These are phyloP conservation scores for Platanthera zijinensis DNA, from an alignment of 106 monocot genomes.

Conservation along the genomic window DNA sequence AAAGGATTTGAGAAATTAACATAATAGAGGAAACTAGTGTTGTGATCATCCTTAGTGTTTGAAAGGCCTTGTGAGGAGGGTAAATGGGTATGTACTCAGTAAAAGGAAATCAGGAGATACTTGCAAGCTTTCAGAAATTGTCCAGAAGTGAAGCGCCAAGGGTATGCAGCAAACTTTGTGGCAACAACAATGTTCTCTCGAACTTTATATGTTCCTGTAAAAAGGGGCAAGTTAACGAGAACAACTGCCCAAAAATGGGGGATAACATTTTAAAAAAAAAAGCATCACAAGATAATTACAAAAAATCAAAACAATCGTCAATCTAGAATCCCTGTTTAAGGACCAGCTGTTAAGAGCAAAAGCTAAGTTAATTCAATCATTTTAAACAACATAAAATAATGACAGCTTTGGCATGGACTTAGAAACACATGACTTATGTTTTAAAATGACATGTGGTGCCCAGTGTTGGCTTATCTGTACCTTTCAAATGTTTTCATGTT, in stretches of 20 bases:
- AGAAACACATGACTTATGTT: too few relatives aligned
- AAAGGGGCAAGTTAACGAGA: not conserved
- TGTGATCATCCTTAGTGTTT: not conserved
- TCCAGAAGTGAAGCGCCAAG: slow-evolving; percentile 83
- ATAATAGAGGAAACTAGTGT: not conserved
- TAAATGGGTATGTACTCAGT: slow-evolving; percentile 5
- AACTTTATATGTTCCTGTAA: slow-evolving; percentile 42
- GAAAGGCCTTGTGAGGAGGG: not conserved
- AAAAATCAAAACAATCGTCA: not conserved
- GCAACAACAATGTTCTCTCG: slow-evolving; percentile 71
- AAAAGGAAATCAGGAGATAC: slow-evolving; percentile 44
- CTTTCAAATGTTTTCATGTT: too few relatives aligned
- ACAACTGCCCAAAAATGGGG: not conserved
- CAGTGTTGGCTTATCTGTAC: too few relatives aligned
- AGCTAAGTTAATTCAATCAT: not conserved
- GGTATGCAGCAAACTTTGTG: slow-evolving; percentile 99
- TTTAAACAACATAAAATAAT: not conserved
- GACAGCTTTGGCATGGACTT: too few relatives aligned
- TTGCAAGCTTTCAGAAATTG: slow-evolving; percentile 97
- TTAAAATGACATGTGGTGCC: too few relatives aligned
- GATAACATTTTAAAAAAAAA: not conserved
- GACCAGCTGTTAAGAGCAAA: not conserved
- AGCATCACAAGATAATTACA: not conserved
- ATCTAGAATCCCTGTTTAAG: not conserved
- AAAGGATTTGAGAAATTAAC: not conserved